A percentile compares a stretch with the other conserved stretches of the same genome.
These are phyloP conservation scores for Areca catechu DNA, from an alignment of 176 grass and related monocot genomes.

Conservation along the genomic window DNA sequence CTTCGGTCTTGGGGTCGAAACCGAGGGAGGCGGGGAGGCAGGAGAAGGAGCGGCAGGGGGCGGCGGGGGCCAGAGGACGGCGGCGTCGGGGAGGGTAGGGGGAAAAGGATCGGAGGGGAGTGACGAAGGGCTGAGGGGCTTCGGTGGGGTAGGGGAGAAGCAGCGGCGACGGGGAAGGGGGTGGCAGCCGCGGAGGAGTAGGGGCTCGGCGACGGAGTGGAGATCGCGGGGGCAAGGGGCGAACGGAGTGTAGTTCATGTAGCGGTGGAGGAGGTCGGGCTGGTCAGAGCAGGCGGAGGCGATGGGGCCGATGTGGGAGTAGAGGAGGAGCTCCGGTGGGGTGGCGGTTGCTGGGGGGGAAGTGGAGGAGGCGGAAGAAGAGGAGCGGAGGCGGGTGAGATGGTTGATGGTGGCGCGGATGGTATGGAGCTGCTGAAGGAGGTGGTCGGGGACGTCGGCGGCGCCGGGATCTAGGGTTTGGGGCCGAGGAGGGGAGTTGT, in stretches of 20 bases:
- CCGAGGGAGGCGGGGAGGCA: slow-evolving; percentile 41
- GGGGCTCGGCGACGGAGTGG: slow-evolving; percentile 55
- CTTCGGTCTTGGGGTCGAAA: slow-evolving; percentile 35
- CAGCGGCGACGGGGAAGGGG: slow-evolving; percentile 45
- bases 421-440: slow-evolving; percentile 67
- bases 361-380: neutral
- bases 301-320: slow-evolving; percentile 48
- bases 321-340: slow-evolving; percentile 48
- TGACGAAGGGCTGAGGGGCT: slow-evolving; percentile 23
- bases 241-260: slow-evolving; percentile 64
- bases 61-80: slow-evolving; percentile 15
- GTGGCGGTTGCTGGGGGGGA: slow-evolving; percentile 24
- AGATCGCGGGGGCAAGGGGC: slow-evolving; percentile 45
- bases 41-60: slow-evolving; percentile 12
- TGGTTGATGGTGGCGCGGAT: slow-evolving; percentile 76
- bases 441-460: slow-evolving; percentile 21
- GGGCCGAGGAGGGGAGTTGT: slow-evolving; percentile 16
- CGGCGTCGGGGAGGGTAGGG: slow-evolving; percentile 30
- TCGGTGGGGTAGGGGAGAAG: slow-evolving; percentile 28
- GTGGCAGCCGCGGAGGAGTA: slow-evolving; percentile 74
- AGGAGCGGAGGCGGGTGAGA: slow-evolving; percentile 53
- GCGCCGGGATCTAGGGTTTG: neutral
- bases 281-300: slow-evolving; percentile 48
- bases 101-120: slow-evolving; percentile 39
- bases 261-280: slow-evolving; percentile 62